Conservation (phyloP, 225 moss, liverwort and hornwort genomes). For the Pseudoscleropodium purum region DNA sequence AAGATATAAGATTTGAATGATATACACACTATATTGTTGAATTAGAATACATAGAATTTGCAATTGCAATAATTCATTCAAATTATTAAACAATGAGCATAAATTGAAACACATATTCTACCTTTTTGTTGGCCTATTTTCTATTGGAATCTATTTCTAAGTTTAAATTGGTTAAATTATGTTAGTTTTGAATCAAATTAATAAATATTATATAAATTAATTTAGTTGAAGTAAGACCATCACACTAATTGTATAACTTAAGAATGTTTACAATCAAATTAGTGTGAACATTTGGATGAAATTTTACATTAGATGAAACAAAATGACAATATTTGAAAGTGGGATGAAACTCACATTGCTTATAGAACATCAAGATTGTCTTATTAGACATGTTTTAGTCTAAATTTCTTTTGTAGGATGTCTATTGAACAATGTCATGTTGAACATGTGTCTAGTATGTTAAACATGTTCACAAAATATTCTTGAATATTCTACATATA, state of each 20-base stretch:
- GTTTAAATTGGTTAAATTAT: not conserved
- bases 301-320: not conserved
- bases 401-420: not conserved
- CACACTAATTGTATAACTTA: not conserved
- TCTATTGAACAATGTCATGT: fast-evolving
- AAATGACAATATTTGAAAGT: not conserved
- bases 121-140: not conserved
- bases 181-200: not conserved
- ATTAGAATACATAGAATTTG: not conserved
- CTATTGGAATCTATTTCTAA: not conserved
- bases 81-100: not conserved
- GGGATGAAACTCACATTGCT: not conserved
- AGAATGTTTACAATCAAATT: not conserved
- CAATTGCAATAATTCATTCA: not conserved
- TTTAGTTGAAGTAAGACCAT: not conserved
- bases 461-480: not conserved
- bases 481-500: not conserved
- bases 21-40: fast-evolving
- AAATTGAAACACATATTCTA: not conserved
- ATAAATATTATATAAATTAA: not conserved
- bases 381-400: not conserved
- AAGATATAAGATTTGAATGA: too few species aligned
- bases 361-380: not conserved
- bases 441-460: not conserved
- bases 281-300: not conserved